phyloP scores from a whole-genome alignment of 148 eudicot species.

The Fagopyrum tataricum region DNA sequence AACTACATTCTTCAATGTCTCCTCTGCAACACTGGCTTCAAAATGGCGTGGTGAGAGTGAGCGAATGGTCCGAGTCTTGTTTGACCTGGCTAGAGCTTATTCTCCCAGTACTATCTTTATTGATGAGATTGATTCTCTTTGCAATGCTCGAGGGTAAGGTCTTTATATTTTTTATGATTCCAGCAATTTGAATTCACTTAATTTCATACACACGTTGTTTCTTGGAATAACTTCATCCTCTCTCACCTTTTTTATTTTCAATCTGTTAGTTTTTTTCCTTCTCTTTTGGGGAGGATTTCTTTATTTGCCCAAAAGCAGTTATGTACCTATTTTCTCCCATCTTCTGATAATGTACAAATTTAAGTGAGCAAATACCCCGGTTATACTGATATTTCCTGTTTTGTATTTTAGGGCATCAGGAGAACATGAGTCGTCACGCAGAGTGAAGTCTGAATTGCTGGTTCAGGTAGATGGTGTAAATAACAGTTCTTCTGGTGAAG shows the following conservation, averaged over 20 bases:
- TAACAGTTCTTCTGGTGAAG: slow-evolving; percentile 73
- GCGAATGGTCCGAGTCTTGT: slow-evolving; percentile 89
- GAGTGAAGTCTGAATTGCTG: slow-evolving; percentile 96
- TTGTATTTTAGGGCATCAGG: slow-evolving; percentile 74
- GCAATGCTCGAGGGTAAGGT: slow-evolving; percentile 91
- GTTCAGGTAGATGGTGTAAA: slow-evolving; percentile 98
- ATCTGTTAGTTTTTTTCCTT: slow-evolving; percentile 2
- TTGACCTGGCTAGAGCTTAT: slow-evolving; percentile 96
- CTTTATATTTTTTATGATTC: not conserved
- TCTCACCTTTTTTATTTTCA: not conserved
- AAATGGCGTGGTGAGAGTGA: slow-evolving; percentile 99
- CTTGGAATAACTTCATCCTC: not conserved
- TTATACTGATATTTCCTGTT: not conserved
- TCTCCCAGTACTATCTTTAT: slow-evolving; percentile 98
- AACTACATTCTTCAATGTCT: slow-evolving; percentile 94
- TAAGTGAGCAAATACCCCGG: not conserved
- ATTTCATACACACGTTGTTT: not conserved
- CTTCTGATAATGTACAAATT: not conserved
- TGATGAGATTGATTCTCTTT: slow-evolving; percentile 98
- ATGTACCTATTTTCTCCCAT: not conserved
- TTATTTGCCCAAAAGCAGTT: not conserved
- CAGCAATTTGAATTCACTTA: not conserved
- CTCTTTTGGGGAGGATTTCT: not conserved
- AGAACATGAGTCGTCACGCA: slow-evolving; percentile 97
- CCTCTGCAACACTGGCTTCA: slow-evolving; percentile 96